Evolutionary conservation across 768 basidiomycete species (phyloP).

Genomic region (Dendrothele bispora): DNA sequence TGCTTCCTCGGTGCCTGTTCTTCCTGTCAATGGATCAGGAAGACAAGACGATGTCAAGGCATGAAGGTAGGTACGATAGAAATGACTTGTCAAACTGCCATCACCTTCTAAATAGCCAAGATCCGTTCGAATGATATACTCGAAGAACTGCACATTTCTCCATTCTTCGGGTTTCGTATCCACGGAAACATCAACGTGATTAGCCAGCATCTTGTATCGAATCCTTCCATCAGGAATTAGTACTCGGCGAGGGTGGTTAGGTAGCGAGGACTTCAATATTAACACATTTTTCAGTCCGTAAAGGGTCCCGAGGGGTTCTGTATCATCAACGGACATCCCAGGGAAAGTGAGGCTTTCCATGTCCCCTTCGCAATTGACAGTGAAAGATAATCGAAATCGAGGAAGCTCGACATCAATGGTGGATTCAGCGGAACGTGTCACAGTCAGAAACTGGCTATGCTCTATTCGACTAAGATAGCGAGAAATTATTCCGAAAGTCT

Average conservation of each 20-base stretch:
- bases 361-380: too few relatives aligned
- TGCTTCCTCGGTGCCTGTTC: conserved; percentile 37
- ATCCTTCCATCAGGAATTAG: conserved; percentile 7
- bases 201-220: not conserved
- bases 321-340: conserved; percentile 20
- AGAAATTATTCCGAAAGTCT: too few relatives aligned
- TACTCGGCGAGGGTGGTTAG: conserved; percentile 24
- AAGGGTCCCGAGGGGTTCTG: conserved; percentile 31
- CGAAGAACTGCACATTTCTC: conserved; percentile 21
- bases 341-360: conserved; percentile 14
- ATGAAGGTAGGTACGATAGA: conserved; percentile 33
- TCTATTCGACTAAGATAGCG: too few relatives aligned
- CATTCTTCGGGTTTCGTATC: not conserved
- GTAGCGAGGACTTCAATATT: conserved; percentile 22
- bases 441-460: too few relatives aligned
- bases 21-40: conserved; percentile 33
- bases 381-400: too few relatives aligned
- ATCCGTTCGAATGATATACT: conserved; percentile 27
- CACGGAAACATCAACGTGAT: not conserved
- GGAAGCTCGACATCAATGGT: too few relatives aligned
- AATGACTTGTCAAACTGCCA: conserved; percentile 21
- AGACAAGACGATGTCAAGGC: conserved; percentile 32
- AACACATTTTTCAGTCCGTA: conserved; percentile 32
- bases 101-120: conserved; percentile 28
- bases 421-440: too few relatives aligned